phyloP scores from a whole-genome alignment of 352 stramenopile genomes.

The Phytophthora hibernalis region DNA sequence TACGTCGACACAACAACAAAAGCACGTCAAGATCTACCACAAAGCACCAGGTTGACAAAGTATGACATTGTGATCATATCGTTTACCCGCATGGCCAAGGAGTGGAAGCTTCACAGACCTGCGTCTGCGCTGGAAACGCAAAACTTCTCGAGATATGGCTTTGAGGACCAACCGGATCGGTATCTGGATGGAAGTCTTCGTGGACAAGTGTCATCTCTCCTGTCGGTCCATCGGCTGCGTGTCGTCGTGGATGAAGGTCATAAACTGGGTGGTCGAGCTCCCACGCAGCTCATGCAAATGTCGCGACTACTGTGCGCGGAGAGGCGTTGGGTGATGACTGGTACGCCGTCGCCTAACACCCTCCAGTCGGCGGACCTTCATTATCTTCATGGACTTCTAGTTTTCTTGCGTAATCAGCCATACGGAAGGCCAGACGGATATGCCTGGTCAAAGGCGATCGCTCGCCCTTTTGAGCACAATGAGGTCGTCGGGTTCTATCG shows the following conservation, averaged over 20 bases:
- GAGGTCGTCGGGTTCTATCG: conserved; percentile 59
- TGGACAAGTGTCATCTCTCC: conserved; percentile 50
- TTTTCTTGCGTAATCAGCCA: conserved; percentile 88
- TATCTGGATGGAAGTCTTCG: conserved; percentile 59
- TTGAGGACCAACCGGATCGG: conserved; percentile 49
- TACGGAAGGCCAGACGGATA: conserved; percentile 80
- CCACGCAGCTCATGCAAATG: conserved; percentile 80
- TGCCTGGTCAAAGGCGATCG: conserved; percentile 72
- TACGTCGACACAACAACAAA: conserved; percentile 46
- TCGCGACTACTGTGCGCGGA: conserved; percentile 84
- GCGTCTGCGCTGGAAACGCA: conserved; percentile 53
- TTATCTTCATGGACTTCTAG: conserved; percentile 89
- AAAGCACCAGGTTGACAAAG: conserved; percentile 39
- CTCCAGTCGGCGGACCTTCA: conserved; percentile 82
- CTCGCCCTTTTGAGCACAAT: conserved; percentile 68
- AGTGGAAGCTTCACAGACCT: conserved; percentile 70
- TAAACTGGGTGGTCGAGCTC: conserved; percentile 75
- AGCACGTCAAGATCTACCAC: conserved; percentile 37
- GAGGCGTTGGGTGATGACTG: conserved; percentile 95
- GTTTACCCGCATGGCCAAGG: conserved; percentile 57
- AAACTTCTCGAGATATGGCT: conserved; percentile 53
- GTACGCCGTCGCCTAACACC: conserved; percentile 93
- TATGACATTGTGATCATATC: conserved; percentile 79
- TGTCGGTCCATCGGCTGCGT: conserved; percentile 78
- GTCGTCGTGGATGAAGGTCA: conserved; percentile 96